Conservation (phyloP, 2,329 filamentous ascomycete species). For the Diplocarpon mali region DNA sequence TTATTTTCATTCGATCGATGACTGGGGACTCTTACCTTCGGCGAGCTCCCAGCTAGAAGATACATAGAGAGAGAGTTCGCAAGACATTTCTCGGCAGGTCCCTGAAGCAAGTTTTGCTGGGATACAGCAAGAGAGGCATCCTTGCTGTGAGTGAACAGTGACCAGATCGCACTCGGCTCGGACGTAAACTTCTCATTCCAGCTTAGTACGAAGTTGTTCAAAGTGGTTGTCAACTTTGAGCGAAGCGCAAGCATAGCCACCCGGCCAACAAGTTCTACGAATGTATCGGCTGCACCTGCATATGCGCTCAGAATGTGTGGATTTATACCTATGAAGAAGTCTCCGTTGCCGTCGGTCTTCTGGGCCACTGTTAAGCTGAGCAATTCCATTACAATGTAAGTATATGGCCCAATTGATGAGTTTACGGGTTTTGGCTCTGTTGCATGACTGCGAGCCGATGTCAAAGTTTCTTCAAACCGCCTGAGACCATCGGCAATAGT, state of each 20-base stretch:
- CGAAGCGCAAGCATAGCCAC: constrained; percentile 14
- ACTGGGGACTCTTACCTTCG: constrained; percentile 14
- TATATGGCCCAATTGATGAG: constrained; percentile 9
- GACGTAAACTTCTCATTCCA: constrained; percentile 1
- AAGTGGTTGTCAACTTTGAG: constrained; percentile 10
- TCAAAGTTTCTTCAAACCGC: constrained; percentile 18
- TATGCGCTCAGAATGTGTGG: neutral
- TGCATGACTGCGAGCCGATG: neutral
- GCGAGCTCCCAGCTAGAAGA: constrained; percentile 19
- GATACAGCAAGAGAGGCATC: constrained; percentile 1
- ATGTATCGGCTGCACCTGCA: constrained; percentile 5
- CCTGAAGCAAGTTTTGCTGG: constrained; percentile 8
- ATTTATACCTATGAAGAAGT: constrained; percentile 1
- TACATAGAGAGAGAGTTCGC: constrained; percentile 16
- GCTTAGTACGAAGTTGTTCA: constrained; percentile 14
- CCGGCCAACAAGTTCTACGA: constrained; percentile 17
- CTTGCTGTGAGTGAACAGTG: constrained; percentile 9
- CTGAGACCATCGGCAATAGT: constrained; percentile 16
- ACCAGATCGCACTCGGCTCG: constrained; percentile 10
- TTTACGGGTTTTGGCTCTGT: neutral
- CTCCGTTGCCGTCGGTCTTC: constrained; percentile 1
- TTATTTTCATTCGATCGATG: neutral
- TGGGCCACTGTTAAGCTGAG: constrained; percentile 9
- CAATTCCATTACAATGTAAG: constrained; percentile 13
- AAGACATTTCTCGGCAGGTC: constrained; percentile 15